A percentile compares a stretch with the other conserved stretches of the same genome.
phyloP scores from a whole-genome alignment of 257 asterid species.

The Rhazya stricta region DNA sequence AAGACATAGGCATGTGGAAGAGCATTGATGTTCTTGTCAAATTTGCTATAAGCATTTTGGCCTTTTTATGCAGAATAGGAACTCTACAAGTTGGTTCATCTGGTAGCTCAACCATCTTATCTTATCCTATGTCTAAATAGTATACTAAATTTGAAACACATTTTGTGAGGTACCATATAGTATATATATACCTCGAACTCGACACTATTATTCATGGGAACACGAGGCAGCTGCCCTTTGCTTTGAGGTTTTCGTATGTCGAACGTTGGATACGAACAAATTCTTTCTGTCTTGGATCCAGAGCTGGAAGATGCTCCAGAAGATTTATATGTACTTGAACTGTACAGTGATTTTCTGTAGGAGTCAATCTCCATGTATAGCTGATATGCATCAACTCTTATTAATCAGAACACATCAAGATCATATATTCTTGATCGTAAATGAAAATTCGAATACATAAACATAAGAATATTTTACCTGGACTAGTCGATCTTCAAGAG shows the following conservation, averaged over 20 bases:
- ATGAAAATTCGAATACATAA: background rate
- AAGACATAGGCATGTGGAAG: background rate
- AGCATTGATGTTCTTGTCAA: background rate
- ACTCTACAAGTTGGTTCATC: background rate
- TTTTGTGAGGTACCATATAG: background rate
- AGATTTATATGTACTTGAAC: slow-evolving; percentile 1
- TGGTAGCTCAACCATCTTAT: background rate
- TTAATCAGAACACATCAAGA: background rate
- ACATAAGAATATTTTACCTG: slow-evolving; percentile 10
- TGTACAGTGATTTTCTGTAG: slow-evolving; percentile 2
- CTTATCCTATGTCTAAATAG: background rate
- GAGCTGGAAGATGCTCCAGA: slow-evolving; percentile 14
- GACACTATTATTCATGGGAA: background rate
- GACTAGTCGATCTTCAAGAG: slow-evolving; percentile 18
- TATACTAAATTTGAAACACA: background rate
- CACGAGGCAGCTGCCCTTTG: slow-evolving; percentile 2
- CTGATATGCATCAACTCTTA: background rate
- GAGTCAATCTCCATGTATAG: slow-evolving; percentile 26
- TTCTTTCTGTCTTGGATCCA: slow-evolving; percentile 11
- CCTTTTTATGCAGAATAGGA: background rate
- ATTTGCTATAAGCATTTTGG: background rate
- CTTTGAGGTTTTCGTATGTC: slow-evolving; percentile 5
- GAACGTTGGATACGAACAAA: slow-evolving; percentile 25
- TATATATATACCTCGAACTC: slow-evolving; percentile 23
- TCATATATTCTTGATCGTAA: background rate